Conservation (phyloP, 768 basidiomycete genomes). For the Kwoniella sp. region DNA sequence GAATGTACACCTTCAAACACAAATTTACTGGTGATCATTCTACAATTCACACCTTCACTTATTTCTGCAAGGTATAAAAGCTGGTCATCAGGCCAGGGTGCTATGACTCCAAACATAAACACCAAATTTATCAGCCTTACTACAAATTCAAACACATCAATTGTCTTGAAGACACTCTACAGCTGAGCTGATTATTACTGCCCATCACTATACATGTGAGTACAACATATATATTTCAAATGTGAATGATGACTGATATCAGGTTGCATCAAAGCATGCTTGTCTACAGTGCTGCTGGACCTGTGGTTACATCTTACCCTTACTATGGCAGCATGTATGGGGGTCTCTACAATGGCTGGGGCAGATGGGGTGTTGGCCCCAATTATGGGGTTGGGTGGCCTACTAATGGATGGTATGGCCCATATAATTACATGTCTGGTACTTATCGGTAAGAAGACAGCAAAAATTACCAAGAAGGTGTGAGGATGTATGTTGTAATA, state of each 20-base stretch:
- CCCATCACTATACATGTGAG: constrained; percentile 5
- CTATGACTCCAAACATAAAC: background rate
- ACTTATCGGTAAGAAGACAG: constrained; percentile 28
- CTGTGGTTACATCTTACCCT: constrained; percentile 22
- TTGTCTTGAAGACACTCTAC: constrained; percentile 13
- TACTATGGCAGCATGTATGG: constrained; percentile 27
- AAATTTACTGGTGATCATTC: too few relatives aligned
- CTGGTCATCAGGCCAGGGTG: too few relatives aligned
- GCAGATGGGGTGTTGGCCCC: constrained; percentile 40
- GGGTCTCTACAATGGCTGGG: constrained; percentile 36
- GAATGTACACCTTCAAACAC: background rate
- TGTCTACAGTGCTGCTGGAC: constrained; percentile 25
- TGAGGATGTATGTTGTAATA: background rate
- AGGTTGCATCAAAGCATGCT: constrained; percentile 17
- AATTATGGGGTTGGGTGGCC: constrained; percentile 38
- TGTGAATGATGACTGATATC: background rate
- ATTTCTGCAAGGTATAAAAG: background rate
- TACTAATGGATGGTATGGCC: constrained; percentile 27
- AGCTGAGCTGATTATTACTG: constrained; percentile 9
- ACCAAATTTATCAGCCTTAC: background rate
- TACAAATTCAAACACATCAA: background rate
- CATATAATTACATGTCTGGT: constrained; percentile 39
- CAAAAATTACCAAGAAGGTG: too few relatives aligned
- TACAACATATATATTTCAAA: too few relatives aligned
- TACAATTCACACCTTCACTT: too few relatives aligned